Evolutionary conservation across 345 rosid species (phyloP).

Genomic region (Sonneratia alba): DNA sequence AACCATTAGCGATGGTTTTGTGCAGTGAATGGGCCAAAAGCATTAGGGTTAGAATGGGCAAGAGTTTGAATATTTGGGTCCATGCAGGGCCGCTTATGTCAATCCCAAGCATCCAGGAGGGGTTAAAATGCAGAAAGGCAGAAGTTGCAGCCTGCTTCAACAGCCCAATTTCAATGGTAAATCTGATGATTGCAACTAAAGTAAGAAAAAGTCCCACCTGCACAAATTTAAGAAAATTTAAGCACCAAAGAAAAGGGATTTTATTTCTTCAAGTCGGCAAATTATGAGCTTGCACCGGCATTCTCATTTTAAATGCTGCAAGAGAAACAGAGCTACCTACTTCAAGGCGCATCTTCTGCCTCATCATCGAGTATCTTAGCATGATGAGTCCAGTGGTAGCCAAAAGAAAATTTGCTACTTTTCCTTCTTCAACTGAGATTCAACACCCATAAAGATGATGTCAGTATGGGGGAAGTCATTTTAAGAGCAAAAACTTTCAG

Average conservation of each 20-base stretch:
- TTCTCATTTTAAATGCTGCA: not conserved
- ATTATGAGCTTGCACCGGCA: not conserved
- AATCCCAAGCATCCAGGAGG: constrained; percentile 70
- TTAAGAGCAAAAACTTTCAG: constrained; percentile 1
- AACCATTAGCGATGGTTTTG: constrained; percentile 17
- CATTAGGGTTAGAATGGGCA: constrained; percentile 41
- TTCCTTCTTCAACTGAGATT: constrained; percentile 89
- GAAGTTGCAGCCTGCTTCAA: constrained; percentile 93
- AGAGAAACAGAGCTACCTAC: constrained; percentile 29
- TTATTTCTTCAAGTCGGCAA: not conserved
- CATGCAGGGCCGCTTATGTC: constrained; percentile 38
- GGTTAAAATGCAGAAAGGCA: constrained; percentile 51
- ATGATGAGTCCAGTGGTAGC: constrained; percentile 70
- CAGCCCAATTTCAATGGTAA: constrained; percentile 74
- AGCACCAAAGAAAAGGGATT: constrained; percentile 12
- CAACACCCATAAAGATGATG: not conserved
- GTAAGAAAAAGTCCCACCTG: constrained; percentile 65
- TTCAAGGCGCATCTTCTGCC: constrained; percentile 44
- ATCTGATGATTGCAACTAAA: constrained; percentile 50
- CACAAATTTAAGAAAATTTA: constrained; percentile 23
- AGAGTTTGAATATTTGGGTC: constrained; percentile 37
- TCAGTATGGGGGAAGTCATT: constrained; percentile 9
- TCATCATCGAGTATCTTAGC: constrained; percentile 51
- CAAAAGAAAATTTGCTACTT: constrained; percentile 80
- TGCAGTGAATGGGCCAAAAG: constrained; percentile 39